A percentile compares a stretch with the other conserved stretches of the same genome.
phyloP scores from a whole-genome alignment of 2,329 filamentous ascomycete genomes.

The Aspergillus sp. region DNA sequence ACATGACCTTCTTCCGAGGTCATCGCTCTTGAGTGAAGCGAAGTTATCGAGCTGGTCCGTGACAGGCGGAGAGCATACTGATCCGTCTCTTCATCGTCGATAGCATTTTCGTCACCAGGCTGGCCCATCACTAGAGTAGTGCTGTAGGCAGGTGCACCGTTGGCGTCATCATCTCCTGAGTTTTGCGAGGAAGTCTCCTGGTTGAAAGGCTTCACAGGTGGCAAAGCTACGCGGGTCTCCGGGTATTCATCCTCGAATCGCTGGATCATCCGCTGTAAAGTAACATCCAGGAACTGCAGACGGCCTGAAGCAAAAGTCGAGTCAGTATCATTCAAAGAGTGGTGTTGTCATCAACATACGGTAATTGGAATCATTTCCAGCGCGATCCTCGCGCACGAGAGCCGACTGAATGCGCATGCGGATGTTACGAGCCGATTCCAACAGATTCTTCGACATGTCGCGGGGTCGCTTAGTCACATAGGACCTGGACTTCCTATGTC shows the following conservation, averaged over 20 bases:
- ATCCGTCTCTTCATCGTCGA: conserved; percentile 42
- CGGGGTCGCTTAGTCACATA: conserved; percentile 67
- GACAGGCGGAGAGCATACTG: conserved; percentile 50
- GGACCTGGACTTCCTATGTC: conserved; percentile 49
- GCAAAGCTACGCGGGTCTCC: conserved; percentile 64
- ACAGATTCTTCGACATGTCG: conserved; percentile 87
- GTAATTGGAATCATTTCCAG: conserved; percentile 72
- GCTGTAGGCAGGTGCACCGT: conserved; percentile 30
- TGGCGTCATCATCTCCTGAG: conserved; percentile 32
- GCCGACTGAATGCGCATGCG: conserved; percentile 78
- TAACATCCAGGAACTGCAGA: conserved; percentile 82
- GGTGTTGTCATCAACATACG: conserved; percentile 53
- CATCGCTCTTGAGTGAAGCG: conserved; percentile 62
- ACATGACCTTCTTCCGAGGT: conserved; percentile 68
- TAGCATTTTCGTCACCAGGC: conserved; percentile 30
- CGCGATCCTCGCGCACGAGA: conserved; percentile 68
- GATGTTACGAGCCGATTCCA: conserved; percentile 86
- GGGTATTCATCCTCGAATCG: conserved; percentile 96
- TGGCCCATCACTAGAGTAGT: conserved; percentile 17
- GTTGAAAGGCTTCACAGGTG: conserved; percentile 12
- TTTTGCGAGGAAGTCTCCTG: conserved; percentile 33
- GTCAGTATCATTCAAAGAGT: conserved; percentile 6
- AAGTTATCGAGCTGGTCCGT: conserved; percentile 65
- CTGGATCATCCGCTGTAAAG: conserved; percentile 85
- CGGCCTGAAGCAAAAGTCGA: conserved; percentile 51